These are phyloP conservation scores for Prunus kanzakura DNA, from an alignment of 306 rosid genomes.

Conservation along the genomic window DNA sequence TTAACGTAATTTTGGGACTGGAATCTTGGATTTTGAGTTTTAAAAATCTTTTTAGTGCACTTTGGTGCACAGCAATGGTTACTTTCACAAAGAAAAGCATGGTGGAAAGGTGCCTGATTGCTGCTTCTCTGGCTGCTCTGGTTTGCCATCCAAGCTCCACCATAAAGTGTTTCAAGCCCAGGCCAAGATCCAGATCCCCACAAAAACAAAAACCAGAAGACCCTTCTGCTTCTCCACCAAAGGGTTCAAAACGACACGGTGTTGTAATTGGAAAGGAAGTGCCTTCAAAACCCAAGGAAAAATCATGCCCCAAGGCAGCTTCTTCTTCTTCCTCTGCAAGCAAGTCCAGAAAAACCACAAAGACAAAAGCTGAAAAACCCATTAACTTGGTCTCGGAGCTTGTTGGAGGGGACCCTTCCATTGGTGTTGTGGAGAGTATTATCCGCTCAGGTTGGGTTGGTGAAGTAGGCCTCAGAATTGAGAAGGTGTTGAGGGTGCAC, in stretches of 20 bases:
- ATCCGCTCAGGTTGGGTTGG: slow-evolving; percentile 12
- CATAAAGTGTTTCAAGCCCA: slow-evolving; percentile 22
- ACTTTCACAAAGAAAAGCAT: slow-evolving; percentile 5
- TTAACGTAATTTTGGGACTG: neutral
- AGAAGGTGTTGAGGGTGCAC: too few relatives aligned
- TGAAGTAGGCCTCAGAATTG: slow-evolving; percentile 1
- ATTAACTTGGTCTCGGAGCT: neutral
- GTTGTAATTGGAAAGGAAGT: neutral
- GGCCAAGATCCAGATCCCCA: neutral
- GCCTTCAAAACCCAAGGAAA: neutral
- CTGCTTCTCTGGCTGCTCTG: slow-evolving; percentile 23
- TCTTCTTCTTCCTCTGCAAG: slow-evolving; percentile 1
- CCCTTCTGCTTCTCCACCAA: neutral
- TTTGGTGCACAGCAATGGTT: neutral
- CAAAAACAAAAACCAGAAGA: too few relatives aligned
- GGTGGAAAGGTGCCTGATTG: slow-evolving; percentile 25
- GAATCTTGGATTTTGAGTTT: neutral
- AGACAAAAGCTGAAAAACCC: neutral
- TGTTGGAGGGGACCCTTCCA: neutral
- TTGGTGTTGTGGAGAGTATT: slow-evolving; percentile 1
- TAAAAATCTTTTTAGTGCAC: neutral
- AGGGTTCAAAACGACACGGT: neutral
- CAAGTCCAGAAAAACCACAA: neutral
- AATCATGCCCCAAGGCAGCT: neutral
- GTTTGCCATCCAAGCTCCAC: slow-evolving; percentile 29